Evolutionary conservation across 805 yeast genomes (phyloP).

Genomic region (Candida palmyrensis): DNA sequence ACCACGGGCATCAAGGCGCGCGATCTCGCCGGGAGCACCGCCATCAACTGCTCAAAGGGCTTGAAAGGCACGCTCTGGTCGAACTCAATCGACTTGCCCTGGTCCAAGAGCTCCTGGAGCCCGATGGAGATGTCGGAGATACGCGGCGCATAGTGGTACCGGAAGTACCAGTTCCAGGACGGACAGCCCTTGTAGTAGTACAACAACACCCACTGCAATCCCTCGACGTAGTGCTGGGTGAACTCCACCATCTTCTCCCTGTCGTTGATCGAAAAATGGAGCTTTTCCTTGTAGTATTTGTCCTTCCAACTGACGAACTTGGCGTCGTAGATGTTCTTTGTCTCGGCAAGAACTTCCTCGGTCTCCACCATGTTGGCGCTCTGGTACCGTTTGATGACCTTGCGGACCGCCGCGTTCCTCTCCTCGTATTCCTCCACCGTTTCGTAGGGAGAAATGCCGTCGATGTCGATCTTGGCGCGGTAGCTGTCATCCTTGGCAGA

Average conservation of each 20-base stretch:
- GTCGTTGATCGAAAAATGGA: conserved; percentile 62
- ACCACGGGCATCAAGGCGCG: conserved; percentile 69
- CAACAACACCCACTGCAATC: conserved; percentile 92
- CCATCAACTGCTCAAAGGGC: conserved; percentile 96
- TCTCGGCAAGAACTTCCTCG: conserved; percentile 42
- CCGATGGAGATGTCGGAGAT: conserved; percentile 82
- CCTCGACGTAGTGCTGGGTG: conserved; percentile 82
- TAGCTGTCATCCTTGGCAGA: conserved; percentile 53
- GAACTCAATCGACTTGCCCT: conserved; percentile 43
- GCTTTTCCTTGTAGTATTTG: conserved; percentile 76
- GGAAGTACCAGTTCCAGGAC: conserved; percentile 95
- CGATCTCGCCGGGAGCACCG: conserved; percentile 93
- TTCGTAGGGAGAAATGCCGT: conserved; percentile 67
- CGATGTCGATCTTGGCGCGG: conserved; percentile 61
- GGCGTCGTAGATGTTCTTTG: conserved; percentile 59
- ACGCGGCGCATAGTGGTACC: conserved; percentile 90
- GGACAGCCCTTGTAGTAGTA: conserved; percentile 89
- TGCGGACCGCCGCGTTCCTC: conserved; percentile 48
- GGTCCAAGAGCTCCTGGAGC: conserved; percentile 45
- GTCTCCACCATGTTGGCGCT: conserved; percentile 59
- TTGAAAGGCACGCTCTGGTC: conserved; percentile 73
- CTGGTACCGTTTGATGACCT: conserved; percentile 59
- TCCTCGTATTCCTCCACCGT: conserved; percentile 58
- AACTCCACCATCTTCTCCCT: conserved; percentile 55
- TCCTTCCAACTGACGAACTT: conserved; percentile 83